Base-by-base conservation (phyloP, 2,329 filamentous ascomycete genomes). In the Aspergillus tubingensis region DNA sequence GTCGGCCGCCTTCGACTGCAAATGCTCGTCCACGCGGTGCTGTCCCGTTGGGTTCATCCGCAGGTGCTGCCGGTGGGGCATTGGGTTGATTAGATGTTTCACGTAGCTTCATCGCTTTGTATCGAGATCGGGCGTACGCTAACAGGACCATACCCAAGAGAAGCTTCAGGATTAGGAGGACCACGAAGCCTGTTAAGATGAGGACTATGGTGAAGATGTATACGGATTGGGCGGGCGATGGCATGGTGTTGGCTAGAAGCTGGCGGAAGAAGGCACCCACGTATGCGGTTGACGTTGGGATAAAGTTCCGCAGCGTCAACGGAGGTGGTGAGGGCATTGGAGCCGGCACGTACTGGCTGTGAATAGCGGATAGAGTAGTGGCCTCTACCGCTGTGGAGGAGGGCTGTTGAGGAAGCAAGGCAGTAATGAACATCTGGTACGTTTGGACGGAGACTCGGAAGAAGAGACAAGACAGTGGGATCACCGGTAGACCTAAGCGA, bases 381-480 rank as follows among this genome's bases (percentile, higher is more conserved):
- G 70, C 60, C 30, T 68, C 68, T n/a, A 70, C 68, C 1, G 72
- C 71, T 1, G 72, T 72, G 8, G 77, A 76, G 2, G 77, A 76
- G 0, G 91, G 82, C 0, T 91, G 91, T 8, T 90, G 85, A 0
- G 92, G 90, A 36, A 97, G 83, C 69, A 96, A 89, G 0, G 91
- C 93, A 3, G 93, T 91, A 13, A 98, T 85, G 72, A 98, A 96
- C 94, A 98, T 98, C 77, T 97, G 91, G 76, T 98, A 99, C 6
- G 94, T 97, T 74, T 99, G 95, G 47, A 98, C 85, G 1, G 91
- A 93, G 50, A 96, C 92, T 47, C 96, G 88, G 74, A 99, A 95
- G 77, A 99, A 97, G 51, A 99, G 77, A 68, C 93, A 98, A 1
- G 93, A 94, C 0, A 99, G 83, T 0, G 95, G 95, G 50, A 99